Base-by-base conservation (phyloP, 768 basidiomycete genomes). In the Hydnomerulius pinastri region DNA sequence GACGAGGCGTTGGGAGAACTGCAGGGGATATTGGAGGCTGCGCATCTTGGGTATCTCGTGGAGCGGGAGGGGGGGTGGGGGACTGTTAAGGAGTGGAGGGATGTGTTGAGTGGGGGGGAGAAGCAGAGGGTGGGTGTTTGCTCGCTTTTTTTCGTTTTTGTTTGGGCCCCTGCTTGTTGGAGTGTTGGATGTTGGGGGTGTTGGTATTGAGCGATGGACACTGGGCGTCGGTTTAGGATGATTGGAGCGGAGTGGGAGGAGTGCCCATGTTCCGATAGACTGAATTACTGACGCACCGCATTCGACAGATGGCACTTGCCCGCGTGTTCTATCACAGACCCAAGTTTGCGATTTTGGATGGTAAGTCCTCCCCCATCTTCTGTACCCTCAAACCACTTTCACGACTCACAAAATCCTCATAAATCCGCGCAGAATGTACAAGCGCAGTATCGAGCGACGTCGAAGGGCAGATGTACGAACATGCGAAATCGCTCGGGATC, bases 371-470 rank as follows among this genome's bases (percentile, higher is more conserved):
- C n/a, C n/a, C n/a, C n/a, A n/a, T n/a, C n/a, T 18, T 9, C 10
- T 39, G 18, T 23, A n/a, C 27, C 24, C 0, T 12, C 4, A 36
- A 1, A 2, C 2, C 25, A 28, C 4, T 13, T 33, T 38, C n/a
- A 6, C n/a, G 25, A 8, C 20, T 13, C n/a, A 20, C 41, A 4
- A 29, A 37, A 13, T 40, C 43, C 54, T 57, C 24, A 48, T 55
- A 23, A 43, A 4, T 13, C 17, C 13, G 11, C 49, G 40, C 62
- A 89, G 94, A 98, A 63, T 97, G 93, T 68, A 98, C 95, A 6
- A 92, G 89, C 48, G 96, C 95, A 1, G 92, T 98, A 9, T 95
- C 92, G 11, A 91, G 90, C 54, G 96, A 98, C 64, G 94, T 98
- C 18, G 95, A 98, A 66, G 94, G 94, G 0, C 76, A 83, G 56